These are phyloP conservation scores for Candida andamanensis DNA, from an alignment of 805 yeast species.

Conservation along the genomic window DNA sequence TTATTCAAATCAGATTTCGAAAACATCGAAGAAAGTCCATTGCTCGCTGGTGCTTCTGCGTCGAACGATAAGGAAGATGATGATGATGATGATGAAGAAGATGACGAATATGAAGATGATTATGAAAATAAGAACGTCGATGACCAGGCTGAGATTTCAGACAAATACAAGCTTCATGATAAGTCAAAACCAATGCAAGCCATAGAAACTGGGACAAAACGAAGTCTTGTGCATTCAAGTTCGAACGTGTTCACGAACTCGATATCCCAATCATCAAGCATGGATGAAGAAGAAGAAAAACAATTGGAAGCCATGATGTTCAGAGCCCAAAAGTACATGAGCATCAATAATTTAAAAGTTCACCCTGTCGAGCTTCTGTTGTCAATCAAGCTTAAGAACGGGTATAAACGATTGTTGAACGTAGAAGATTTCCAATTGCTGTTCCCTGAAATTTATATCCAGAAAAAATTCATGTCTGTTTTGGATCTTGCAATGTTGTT, in stretches of 20 bases:
- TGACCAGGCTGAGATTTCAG: neutral
- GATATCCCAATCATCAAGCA: slow-evolving; percentile 6
- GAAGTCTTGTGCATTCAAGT: neutral
- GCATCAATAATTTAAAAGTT: slow-evolving; percentile 52
- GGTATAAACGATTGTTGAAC: slow-evolving; percentile 31
- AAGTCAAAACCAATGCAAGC: neutral
- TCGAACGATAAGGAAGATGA: slow-evolving; percentile 6
- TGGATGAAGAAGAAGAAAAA: slow-evolving; percentile 17
- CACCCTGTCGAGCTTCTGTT: slow-evolving; percentile 26
- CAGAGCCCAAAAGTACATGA: slow-evolving; percentile 69
- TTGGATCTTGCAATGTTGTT: slow-evolving; percentile 31
- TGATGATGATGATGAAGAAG: slow-evolving; percentile 5
- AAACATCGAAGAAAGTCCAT: slow-evolving; percentile 19
- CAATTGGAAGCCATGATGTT: slow-evolving; percentile 57
- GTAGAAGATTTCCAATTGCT: slow-evolving; percentile 31
- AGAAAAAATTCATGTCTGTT: slow-evolving; percentile 26
- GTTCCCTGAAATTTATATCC: slow-evolving; percentile 30
- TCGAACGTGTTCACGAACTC: slow-evolving; percentile 4
- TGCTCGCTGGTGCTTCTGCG: slow-evolving; percentile 2
- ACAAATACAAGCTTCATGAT: neutral
- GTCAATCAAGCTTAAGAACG: slow-evolving; percentile 30
- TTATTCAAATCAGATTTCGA: slow-evolving; percentile 27
- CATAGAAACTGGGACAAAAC: neutral
- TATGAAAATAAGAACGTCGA: neutral
- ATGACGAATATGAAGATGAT: slow-evolving; percentile 5